phyloP scores from a whole-genome alignment of 148 eudicot genomes.

The Salicornia ramosissima region DNA sequence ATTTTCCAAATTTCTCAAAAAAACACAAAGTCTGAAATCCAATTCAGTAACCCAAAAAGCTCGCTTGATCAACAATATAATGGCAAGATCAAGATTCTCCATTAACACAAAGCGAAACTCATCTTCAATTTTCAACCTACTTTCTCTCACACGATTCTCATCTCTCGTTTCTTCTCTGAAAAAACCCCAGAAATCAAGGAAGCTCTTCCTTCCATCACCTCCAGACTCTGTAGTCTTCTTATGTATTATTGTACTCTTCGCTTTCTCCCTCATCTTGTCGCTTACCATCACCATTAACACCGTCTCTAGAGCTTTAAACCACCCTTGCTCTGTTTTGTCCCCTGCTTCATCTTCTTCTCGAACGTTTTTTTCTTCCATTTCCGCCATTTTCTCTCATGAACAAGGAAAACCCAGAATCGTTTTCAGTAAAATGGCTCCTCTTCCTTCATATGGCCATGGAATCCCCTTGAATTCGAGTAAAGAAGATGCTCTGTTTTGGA shows the following conservation, averaged over 20 bases:
- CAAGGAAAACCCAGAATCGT: slow-evolving; percentile 17
- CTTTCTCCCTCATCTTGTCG: slow-evolving; percentile 25
- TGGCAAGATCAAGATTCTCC: slow-evolving; percentile 18
- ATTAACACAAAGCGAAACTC: slow-evolving; percentile 7
- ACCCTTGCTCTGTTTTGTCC: too few relatives aligned
- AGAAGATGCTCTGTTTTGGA: too few relatives aligned
- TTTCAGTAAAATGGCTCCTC: too few relatives aligned
- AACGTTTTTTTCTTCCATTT: slow-evolving; percentile 24
- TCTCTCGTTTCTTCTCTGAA: too few relatives aligned
- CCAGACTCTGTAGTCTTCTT: slow-evolving; percentile 32
- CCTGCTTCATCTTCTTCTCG: slow-evolving; percentile 20
- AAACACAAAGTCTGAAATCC: not conserved
- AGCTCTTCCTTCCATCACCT: slow-evolving; percentile 20
- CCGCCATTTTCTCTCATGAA: slow-evolving; percentile 22
- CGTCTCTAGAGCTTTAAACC: not conserved
- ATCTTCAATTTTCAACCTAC: slow-evolving; percentile 31
- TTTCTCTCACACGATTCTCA: slow-evolving; percentile 37
- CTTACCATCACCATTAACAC: slow-evolving; percentile 24
- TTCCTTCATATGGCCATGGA: too few relatives aligned
- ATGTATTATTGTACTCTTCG: slow-evolving; percentile 34
- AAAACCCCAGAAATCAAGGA: slow-evolving; percentile 32
- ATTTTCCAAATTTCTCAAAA: too few relatives aligned
- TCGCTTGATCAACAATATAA: not conserved
- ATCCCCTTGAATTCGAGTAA: too few relatives aligned
- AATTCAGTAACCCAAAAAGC: not conserved